Percentiles rank a stretch among this genome's conserved stretches.
Evolutionary conservation across 192 early-diverging fungal genomes (phyloP).

Genomic region (Radiomyces spectabilis): DNA sequence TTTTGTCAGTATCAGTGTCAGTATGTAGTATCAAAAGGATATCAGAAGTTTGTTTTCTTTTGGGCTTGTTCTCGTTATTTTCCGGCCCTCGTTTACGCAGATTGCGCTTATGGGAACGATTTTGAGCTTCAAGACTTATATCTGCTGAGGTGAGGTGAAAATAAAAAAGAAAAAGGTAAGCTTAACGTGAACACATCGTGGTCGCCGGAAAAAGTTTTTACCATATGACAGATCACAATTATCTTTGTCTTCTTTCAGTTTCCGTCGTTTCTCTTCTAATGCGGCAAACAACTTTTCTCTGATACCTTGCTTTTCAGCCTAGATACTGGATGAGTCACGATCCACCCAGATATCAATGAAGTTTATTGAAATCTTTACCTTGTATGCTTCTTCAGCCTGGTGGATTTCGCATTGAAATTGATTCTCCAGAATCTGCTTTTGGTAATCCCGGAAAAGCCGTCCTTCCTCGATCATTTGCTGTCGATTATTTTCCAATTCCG

Average conservation of each 20-base stretch:
- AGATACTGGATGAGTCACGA: not conserved
- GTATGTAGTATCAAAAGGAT: constrained; percentile 18
- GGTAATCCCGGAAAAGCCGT: constrained; percentile 61
- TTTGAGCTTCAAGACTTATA: constrained; percentile 17
- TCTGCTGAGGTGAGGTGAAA: constrained; percentile 1
- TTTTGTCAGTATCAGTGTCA: not conserved
- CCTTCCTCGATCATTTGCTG: constrained; percentile 44
- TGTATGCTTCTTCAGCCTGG: constrained; percentile 58
- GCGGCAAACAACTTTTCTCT: constrained; percentile 67
- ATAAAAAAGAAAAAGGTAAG: constrained; percentile 3
- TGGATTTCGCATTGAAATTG: constrained; percentile 53
- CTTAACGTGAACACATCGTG: not conserved
- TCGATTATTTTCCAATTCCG: constrained; percentile 50
- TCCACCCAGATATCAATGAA: too few species aligned
- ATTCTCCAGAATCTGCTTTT: constrained; percentile 58
- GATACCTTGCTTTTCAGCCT: constrained; percentile 60
- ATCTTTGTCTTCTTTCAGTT: constrained; percentile 79
- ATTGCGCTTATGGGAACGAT: constrained; percentile 38
- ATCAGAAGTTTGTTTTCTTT: constrained; percentile 25
- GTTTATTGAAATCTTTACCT: too few species aligned
- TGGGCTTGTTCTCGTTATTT: constrained; percentile 20
- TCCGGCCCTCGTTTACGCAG: constrained; percentile 51
- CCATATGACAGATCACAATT: constrained; percentile 67
- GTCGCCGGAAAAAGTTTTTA: constrained; percentile 26
- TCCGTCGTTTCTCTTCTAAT: constrained; percentile 71